Conservation (phyloP, 345 rosid genomes). For the Bruguiera sexangula region DNA sequence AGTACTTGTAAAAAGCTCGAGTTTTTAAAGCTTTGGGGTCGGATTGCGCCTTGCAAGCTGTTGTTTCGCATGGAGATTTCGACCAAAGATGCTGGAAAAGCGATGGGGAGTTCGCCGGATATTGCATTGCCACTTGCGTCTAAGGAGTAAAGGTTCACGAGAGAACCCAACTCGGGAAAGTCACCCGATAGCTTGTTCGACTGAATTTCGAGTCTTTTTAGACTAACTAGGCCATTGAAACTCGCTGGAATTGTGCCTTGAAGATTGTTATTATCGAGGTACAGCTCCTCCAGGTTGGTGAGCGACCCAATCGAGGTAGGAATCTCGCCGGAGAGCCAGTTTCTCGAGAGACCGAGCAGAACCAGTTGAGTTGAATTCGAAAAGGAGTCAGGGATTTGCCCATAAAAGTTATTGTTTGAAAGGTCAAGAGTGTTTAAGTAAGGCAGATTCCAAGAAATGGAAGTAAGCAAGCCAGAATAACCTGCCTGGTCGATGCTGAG, state of each 20-base stretch:
- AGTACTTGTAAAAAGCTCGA: constrained; percentile 51
- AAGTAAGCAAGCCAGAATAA: constrained; percentile 55
- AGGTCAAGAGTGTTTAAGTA: constrained; percentile 61
- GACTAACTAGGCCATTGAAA: constrained; percentile 38
- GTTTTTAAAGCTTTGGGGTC: constrained; percentile 30
- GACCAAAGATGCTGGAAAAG: constrained; percentile 50
- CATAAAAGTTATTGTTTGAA: constrained; percentile 61
- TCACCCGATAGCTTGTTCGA: constrained; percentile 59
- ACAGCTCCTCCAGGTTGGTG: constrained; percentile 52
- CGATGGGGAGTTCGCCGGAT: constrained; percentile 52
- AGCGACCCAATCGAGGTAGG: constrained; percentile 62
- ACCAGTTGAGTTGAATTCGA: constrained; percentile 52
- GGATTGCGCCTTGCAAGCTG: constrained; percentile 47
- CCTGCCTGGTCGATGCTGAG: constrained; percentile 74
- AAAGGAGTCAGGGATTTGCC: constrained; percentile 49
- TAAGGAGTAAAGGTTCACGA: constrained; percentile 50
- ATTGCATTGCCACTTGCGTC: constrained; percentile 70
- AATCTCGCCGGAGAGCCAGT: constrained; percentile 61
- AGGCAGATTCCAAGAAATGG: constrained; percentile 57
- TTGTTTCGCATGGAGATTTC: constrained; percentile 79
- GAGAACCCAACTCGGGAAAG: constrained; percentile 57
- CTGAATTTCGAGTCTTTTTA: constrained; percentile 70
- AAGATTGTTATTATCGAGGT: constrained; percentile 61
- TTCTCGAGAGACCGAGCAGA: constrained; percentile 56
- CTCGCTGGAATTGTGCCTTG: constrained; percentile 51